A percentile compares a stretch with the other conserved stretches of the same genome.
Evolutionary conservation across 768 basidiomycete species (phyloP).

Genomic region (Sarcodon sp.): DNA sequence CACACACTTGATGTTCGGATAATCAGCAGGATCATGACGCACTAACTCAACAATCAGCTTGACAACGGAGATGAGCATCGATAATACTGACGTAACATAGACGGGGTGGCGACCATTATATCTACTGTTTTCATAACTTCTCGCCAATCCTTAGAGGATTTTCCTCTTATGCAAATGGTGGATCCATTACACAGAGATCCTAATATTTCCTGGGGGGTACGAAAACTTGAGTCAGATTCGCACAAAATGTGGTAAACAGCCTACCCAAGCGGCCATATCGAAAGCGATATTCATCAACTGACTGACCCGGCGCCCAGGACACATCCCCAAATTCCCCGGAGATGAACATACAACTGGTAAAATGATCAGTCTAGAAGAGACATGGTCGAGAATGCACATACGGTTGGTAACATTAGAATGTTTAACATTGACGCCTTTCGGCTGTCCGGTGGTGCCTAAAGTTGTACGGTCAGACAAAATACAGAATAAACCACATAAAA

Average conservation of each 20-base stretch:
- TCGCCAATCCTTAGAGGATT: slow-evolving; percentile 35
- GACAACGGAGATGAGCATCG: neutral
- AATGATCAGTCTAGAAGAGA: neutral
- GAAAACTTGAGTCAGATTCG: neutral
- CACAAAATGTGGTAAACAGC: neutral
- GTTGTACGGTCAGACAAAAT: slow-evolving; percentile 1
- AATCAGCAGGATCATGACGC: slow-evolving; percentile 34
- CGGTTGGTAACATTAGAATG: slow-evolving; percentile 48
- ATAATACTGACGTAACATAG: slow-evolving; percentile 24
- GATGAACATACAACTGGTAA: slow-evolving; percentile 25
- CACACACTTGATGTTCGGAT: slow-evolving; percentile 39
- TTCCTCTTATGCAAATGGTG: slow-evolving; percentile 40
- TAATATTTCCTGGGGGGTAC: slow-evolving; percentile 26
- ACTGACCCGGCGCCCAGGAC: slow-evolving; percentile 40
- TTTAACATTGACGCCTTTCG: slow-evolving; percentile 49
- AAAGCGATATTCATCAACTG: slow-evolving; percentile 54
- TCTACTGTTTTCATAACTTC: slow-evolving; percentile 35
- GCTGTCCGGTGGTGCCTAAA: slow-evolving; percentile 41
- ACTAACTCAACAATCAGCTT: slow-evolving; percentile 9
- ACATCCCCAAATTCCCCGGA: slow-evolving; percentile 48
- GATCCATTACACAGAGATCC: slow-evolving; percentile 37
- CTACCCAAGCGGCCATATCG: slow-evolving; percentile 54
- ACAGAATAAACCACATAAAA: neutral
- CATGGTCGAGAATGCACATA: slow-evolving; percentile 14
- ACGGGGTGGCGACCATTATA: slow-evolving; percentile 35